These are phyloP conservation scores for Bruguiera sexangula DNA, from an alignment of 345 rosid species.

Conservation along the genomic window DNA sequence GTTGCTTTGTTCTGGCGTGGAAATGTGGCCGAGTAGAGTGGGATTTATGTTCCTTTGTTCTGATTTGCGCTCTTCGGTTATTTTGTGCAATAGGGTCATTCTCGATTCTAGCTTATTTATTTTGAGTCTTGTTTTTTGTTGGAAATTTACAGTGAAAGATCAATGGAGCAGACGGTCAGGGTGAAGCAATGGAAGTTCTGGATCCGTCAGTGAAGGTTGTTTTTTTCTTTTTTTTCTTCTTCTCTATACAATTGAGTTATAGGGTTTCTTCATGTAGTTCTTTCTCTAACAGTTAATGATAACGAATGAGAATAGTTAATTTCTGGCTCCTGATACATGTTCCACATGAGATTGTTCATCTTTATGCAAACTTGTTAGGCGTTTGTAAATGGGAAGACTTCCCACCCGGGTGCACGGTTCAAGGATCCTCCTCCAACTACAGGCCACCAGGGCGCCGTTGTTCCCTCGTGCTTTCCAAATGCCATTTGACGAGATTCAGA, in stretches of 20 bases:
- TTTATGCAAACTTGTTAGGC: background rate
- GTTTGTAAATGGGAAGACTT: too few relatives aligned
- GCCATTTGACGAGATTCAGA: conserved; percentile 75
- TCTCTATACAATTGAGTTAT: too few relatives aligned
- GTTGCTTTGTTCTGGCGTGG: background rate
- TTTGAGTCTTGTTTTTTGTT: background rate
- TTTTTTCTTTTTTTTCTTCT: background rate
- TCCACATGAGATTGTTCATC: background rate
- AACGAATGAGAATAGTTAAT: too few relatives aligned
- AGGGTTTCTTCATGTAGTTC: too few relatives aligned
- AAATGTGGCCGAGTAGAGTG: background rate
- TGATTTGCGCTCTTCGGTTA: background rate
- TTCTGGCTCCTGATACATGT: background rate
- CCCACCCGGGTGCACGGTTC: conserved; percentile 41
- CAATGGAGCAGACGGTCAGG: conserved; percentile 23
- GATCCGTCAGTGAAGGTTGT: conserved; percentile 75
- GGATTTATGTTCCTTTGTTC: background rate
- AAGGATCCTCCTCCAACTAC: conserved; percentile 67
- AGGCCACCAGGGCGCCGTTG: conserved; percentile 25
- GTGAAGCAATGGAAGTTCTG: conserved; percentile 24
- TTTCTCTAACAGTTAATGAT: too few relatives aligned
- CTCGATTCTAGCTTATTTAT: too few relatives aligned
- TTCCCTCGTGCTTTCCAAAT: conserved; percentile 37
- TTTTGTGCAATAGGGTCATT: too few relatives aligned
- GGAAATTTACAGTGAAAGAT: conserved; percentile 29